Conservation (phyloP, 495 filamentous ascomycete genomes). For the Aspergillus hancockii region DNA sequence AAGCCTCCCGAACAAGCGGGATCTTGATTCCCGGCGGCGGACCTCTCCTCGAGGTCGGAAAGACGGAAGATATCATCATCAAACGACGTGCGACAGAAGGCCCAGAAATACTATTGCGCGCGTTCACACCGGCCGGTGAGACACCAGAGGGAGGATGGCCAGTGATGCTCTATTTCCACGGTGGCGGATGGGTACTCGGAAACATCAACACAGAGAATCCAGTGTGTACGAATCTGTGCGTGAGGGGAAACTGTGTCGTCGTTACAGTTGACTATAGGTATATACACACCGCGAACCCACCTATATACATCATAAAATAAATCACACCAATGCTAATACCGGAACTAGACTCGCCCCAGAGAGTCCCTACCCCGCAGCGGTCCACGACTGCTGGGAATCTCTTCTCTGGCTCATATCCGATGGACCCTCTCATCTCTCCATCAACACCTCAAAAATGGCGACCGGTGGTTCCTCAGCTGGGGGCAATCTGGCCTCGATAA, state of each 20-base stretch:
- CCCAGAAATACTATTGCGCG: conserved; percentile 45
- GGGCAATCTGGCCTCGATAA: conserved; percentile 55
- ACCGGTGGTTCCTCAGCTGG: conserved; percentile 58
- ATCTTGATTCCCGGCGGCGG: conserved; percentile 57
- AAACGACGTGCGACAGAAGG: conserved; percentile 47
- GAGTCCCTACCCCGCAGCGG: conserved; percentile 55
- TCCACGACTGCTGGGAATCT: conserved; percentile 58
- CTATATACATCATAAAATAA: neutral
- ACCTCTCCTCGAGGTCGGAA: conserved; percentile 50
- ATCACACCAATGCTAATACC: neutral
- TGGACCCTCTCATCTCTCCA: conserved; percentile 36
- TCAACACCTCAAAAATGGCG: conserved; percentile 50
- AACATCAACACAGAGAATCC: conserved; percentile 61
- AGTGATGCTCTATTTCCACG: conserved; percentile 58
- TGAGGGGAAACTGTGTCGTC: conserved; percentile 50
- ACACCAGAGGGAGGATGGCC: conserved; percentile 52
- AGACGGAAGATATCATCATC: conserved; percentile 49
- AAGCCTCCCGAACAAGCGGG: conserved; percentile 51
- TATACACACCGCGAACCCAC: conserved; percentile 4
- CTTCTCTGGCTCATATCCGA: conserved; percentile 54
- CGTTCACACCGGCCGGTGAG: conserved; percentile 49
- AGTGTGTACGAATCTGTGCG: conserved; percentile 57
- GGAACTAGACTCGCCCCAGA: conserved; percentile 52
- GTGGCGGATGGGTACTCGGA: conserved; percentile 60
- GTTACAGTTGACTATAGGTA: conserved; percentile 58